Base-by-base conservation (phyloP, 2,329 filamentous ascomycete species). In the Balansia obtecta region DNA sequence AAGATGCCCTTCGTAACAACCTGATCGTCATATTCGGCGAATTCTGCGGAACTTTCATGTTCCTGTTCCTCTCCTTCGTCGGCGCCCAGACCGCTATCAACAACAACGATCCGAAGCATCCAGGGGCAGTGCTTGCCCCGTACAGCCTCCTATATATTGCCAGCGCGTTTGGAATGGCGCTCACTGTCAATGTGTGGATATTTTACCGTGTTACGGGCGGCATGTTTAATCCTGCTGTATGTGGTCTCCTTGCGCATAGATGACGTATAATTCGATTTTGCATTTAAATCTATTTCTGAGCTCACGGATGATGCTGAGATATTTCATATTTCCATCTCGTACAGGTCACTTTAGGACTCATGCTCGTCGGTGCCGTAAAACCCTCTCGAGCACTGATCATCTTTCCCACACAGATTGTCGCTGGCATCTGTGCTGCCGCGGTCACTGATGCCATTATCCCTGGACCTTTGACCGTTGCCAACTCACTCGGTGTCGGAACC, bases 361-460 rank as follows among this genome's bases (percentile, higher is more conserved):
- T 73, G n/a, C 67, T 83, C 3, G 73, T 77, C 46, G 77, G 79
- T 2, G 77, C 74, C 4, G 68, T 84, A 42, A 69, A 69, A n/a
- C 68, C 72, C 15, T 20, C 76, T 1, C 75, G 80, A 5, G 76
- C 71, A 5, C 53, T 71, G 1, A 56, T 77, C 1, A 70, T 83
- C 47, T 64, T 82, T 47, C 63, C 72, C 5, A 72, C 77, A 1
- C 82, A 86, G 59, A 58, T 85, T 9, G 58, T 80, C 1, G 82
- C 68, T 5, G 76, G 71, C 6, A 82, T 85, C 43, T 71, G 74
- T 1, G 75, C 82, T 1, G 75, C 79, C 0, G 79, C 72, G 16
- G 70, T 84, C 1, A 73, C 78, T 1, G 70, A 73, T 34, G 75
- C 69, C 1, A 66, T 85, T 4, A 70, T 83, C n/a, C 80, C 81